Base-by-base conservation (phyloP, 805 yeast species). In the Starmerella sp. region DNA sequence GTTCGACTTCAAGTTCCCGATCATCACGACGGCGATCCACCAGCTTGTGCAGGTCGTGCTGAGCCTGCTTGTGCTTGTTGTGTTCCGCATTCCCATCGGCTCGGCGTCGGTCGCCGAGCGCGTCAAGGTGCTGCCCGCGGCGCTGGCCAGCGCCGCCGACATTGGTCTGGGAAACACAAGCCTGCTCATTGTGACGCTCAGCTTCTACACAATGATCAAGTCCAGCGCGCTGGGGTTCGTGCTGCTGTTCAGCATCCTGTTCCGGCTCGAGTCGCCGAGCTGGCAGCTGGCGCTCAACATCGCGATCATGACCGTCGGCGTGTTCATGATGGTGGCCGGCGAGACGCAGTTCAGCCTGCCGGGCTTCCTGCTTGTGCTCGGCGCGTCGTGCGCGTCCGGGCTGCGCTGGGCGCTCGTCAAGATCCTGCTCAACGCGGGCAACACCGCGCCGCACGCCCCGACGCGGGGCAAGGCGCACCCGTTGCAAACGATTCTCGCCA, bases 401-500 rank as follows among this genome's bases (percentile, higher is more conserved):
- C 72, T 93, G 51, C 77, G 98, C 59, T 93, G 98, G 98, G 91
- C 95, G 1, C 78, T 90, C 58, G 89, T 97, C 0, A 97, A 93
- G 66, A 68, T 93, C 28, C 75, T 91, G 37, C 71, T 93, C 50
- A 83, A 78, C 60, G 75, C 73, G 45, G 81, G 81, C 13, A 28
- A n/a, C 17, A 29, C 37, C n/a, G 15, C 5, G 14, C 38, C 44
- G 37, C 35, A 11, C 48, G 30, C 17, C 35, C 39, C 48, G 31
- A 36, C 43, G 17, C 4, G 22, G 34, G 53, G 52, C 11, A 60
- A 65, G 49, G 63, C 64, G 15, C 73, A 90, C 65, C 95, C 98
- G 2, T 80, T 93, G 17, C 75, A 83, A 41, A 87, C 97, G 7
- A 89, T 93, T 44, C 74, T 85, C 61, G 86, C 86, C 65, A 70